A percentile compares a stretch with the other conserved stretches of the same genome.
These are phyloP conservation scores for Populus simonii DNA, from an alignment of 345 rosid species.

Conservation along the genomic window DNA sequence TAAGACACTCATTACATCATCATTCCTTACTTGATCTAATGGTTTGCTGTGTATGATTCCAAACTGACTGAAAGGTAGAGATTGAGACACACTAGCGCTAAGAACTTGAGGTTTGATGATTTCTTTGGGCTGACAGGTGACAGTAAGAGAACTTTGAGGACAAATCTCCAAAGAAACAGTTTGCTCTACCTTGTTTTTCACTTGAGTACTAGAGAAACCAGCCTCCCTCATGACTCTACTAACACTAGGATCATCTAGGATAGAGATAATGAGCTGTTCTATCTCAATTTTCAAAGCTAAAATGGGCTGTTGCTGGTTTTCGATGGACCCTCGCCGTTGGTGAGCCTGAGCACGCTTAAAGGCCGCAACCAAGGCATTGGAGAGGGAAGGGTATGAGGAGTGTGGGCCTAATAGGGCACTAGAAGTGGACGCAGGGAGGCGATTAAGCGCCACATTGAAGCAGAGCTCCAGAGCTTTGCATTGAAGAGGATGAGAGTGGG, in stretches of 20 bases:
- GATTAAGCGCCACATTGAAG: slow-evolving; percentile 94
- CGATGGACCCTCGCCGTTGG: slow-evolving; percentile 85
- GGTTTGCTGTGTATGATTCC: slow-evolving; percentile 26
- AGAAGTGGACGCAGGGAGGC: slow-evolving; percentile 78
- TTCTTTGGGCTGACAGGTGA: slow-evolving; percentile 24
- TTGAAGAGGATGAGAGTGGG: slow-evolving; percentile 94
- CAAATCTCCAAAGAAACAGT: slow-evolving; percentile 57
- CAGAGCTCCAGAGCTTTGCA: slow-evolving; percentile 95
- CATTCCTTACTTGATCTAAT: slow-evolving; percentile 24
- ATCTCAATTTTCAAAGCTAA: slow-evolving; percentile 86
- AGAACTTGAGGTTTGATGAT: slow-evolving; percentile 25
- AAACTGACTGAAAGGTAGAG: slow-evolving; percentile 27
- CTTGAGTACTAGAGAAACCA: slow-evolving; percentile 87
- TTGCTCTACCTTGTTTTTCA: slow-evolving; percentile 79
- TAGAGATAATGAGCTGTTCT: slow-evolving; percentile 85
- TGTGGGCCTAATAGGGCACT: slow-evolving; percentile 59
- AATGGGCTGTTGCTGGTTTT: slow-evolving; percentile 87
- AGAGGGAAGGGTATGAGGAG: slow-evolving; percentile 63
- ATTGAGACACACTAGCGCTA: slow-evolving; percentile 16
- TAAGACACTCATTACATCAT: slow-evolving; percentile 44
- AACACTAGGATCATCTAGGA: slow-evolving; percentile 93
- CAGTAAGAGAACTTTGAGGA: slow-evolving; percentile 38
- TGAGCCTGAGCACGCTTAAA: slow-evolving; percentile 98
- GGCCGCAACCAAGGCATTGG: slow-evolving; percentile 94
- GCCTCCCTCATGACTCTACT: slow-evolving; percentile 99